Evolutionary conservation across 2,329 filamentous ascomycete species (phyloP).

Genomic region (Drechslerella coelobrocha): DNA sequence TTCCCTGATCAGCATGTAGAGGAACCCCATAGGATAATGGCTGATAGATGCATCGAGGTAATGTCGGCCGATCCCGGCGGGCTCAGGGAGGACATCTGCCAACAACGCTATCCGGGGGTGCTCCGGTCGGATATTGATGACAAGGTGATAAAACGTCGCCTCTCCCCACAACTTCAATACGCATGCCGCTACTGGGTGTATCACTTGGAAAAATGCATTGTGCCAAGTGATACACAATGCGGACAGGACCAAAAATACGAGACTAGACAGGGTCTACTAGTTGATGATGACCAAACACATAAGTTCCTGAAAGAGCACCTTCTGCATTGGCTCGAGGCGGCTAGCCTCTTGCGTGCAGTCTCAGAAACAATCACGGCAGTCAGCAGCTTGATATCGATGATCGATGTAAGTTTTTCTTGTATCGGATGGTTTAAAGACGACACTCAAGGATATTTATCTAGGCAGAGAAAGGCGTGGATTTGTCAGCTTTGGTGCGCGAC

Average conservation of each 20-base stretch:
- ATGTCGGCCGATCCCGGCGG: constrained; percentile 56
- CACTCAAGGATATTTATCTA: not conserved
- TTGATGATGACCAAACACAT: constrained; percentile 1
- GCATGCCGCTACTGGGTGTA: too few relatives aligned
- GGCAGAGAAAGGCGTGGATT: not conserved
- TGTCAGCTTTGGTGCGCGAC: constrained; percentile 52
- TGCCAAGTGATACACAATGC: too few relatives aligned
- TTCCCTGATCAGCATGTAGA: constrained; percentile 56
- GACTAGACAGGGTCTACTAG: not conserved
- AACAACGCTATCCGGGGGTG: constrained; percentile 54
- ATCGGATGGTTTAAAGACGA: not conserved
- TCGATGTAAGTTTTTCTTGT: constrained; percentile 6
- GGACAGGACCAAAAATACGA: too few relatives aligned
- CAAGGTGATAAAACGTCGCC: constrained; percentile 51
- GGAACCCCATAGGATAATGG: constrained; percentile 56
- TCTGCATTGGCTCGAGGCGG: constrained; percentile 27
- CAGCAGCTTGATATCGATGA: constrained; percentile 1
- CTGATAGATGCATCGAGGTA: constrained; percentile 57
- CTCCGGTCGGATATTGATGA: constrained; percentile 52
- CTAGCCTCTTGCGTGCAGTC: constrained; percentile 7
- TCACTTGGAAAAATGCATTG: constrained; percentile 11
- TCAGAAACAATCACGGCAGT: not conserved
- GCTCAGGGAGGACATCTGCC: constrained; percentile 59
- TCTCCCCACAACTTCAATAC: constrained; percentile 57
- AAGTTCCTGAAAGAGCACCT: constrained; percentile 18